Conservation (phyloP, 352 stramenopile genomes). For the Globisporangium abappressorium region DNA sequence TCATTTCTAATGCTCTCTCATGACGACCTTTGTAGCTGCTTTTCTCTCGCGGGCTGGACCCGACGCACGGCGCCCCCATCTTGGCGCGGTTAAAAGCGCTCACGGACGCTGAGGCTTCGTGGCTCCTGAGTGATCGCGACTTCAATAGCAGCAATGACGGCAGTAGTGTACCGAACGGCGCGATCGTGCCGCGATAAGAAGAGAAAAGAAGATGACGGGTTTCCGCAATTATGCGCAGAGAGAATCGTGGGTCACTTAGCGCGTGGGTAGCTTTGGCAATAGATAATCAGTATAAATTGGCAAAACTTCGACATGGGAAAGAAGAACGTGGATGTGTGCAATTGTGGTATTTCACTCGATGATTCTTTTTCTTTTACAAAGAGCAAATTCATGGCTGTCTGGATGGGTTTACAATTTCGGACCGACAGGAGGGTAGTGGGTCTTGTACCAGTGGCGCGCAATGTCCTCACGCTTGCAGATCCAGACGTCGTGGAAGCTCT, state of each 20-base stretch:
- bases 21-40: slow-evolving; percentile 37
- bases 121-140: slow-evolving; percentile 58
- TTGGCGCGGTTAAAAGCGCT: slow-evolving; percentile 64
- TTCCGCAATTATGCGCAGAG: not conserved
- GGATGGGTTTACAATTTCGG: slow-evolving; percentile 46
- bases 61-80: slow-evolving; percentile 59
- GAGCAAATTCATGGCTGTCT: not conserved
- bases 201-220: not conserved
- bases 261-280: not conserved
- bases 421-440: slow-evolving; percentile 57
- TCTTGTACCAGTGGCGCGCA: slow-evolving; percentile 93
- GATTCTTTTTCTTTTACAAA: not conserved
- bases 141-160: slow-evolving; percentile 32
- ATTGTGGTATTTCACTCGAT: not conserved
- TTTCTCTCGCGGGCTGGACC: slow-evolving; percentile 72
- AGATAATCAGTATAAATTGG: slow-evolving; percentile 3
- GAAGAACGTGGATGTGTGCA: not conserved
- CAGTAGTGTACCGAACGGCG: slow-evolving; percentile 17
- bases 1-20: not conserved
- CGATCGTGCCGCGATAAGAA: slow-evolving; percentile 34
- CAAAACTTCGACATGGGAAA: not conserved
- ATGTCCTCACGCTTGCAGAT: slow-evolving; percentile 93
- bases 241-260: not conserved
- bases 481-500: slow-evolving; percentile 87
- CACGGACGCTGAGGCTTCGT: slow-evolving; percentile 64